A percentile compares a stretch with the other conserved stretches of the same genome.
Evolutionary conservation across 345 rosid genomes (phyloP).

Genomic region (Populus deltoides): DNA sequence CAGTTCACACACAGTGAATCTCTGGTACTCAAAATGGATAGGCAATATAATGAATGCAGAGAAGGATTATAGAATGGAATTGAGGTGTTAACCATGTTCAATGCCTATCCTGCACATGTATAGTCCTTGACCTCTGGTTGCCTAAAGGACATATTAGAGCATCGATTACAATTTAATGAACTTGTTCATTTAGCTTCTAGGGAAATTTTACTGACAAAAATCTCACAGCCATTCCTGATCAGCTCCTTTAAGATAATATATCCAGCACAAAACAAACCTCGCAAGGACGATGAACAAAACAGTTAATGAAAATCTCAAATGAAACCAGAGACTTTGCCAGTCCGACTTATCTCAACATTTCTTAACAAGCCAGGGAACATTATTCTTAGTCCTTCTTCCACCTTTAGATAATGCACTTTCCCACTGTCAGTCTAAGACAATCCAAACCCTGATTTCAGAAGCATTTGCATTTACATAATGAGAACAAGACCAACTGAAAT

Average conservation of each 20-base stretch:
- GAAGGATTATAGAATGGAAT: not conserved
- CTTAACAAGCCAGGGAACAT: not conserved
- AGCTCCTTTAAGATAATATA: not conserved
- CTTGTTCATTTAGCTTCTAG: not conserved
- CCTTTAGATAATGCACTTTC: not conserved
- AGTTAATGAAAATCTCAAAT: not conserved
- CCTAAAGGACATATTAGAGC: not conserved
- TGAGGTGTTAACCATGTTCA: not conserved
- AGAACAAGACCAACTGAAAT: too few relatives aligned
- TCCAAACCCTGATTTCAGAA: not conserved
- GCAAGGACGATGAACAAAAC: not conserved
- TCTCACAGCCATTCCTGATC: not conserved
- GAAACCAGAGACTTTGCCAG: not conserved
- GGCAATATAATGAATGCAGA: too few relatives aligned
- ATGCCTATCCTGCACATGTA: not conserved
- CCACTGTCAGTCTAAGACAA: not conserved
- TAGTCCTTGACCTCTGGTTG: not conserved
- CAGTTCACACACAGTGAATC: not conserved
- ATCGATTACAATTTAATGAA: not conserved
- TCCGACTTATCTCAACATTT: not conserved
- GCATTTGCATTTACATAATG: not conserved
- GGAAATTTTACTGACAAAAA: not conserved
- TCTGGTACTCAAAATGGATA: too few relatives aligned
- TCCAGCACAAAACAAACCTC: not conserved
- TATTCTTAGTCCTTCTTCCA: not conserved